A percentile compares a stretch with the other conserved stretches of the same genome.
Conservation (phyloP, 176 grass and related monocot genomes). For the Cocos nucifera region DNA sequence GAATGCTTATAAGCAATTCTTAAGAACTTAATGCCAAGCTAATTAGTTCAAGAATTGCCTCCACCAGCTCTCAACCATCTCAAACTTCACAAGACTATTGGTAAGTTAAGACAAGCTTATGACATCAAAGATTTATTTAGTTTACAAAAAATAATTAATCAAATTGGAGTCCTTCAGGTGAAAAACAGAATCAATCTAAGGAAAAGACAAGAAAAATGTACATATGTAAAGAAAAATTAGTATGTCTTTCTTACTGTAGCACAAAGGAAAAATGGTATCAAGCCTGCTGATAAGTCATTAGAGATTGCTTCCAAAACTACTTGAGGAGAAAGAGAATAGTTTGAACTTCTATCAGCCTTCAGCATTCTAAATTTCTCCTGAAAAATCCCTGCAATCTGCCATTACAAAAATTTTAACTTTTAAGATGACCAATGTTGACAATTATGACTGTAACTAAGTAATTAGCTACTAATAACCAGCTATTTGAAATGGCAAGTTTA, state of each 20-base stretch:
- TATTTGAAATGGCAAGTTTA: too few species aligned
- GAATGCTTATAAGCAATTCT: too few species aligned
- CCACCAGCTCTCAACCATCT: too few species aligned
- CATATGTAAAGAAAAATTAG: constrained; percentile 6
- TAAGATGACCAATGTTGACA: background rate
- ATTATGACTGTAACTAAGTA: too few species aligned
- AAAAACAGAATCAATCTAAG: too few species aligned
- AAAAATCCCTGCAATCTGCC: constrained; percentile 69
- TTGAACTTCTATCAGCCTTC: constrained; percentile 27
- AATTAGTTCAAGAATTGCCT: too few species aligned
- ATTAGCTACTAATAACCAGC: too few species aligned
- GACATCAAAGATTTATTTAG: too few species aligned
- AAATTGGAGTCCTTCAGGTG: background rate
- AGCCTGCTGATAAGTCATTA: constrained; percentile 39
- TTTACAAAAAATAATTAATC: background rate
- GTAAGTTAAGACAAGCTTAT: too few species aligned
- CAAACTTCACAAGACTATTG: too few species aligned
- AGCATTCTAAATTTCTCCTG: constrained; percentile 50
- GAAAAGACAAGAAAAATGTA: too few species aligned
- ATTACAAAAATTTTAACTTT: constrained; percentile 18
- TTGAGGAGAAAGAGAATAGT: constrained; percentile 40
- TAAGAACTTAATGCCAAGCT: too few species aligned
- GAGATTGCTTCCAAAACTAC: constrained; percentile 34
- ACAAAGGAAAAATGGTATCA: constrained; percentile 70
- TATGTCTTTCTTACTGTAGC: constrained; percentile 47